Evolutionary conservation across 208 protist genomes (phyloP).

Genomic region (Herpetomonas muscarum): DNA sequence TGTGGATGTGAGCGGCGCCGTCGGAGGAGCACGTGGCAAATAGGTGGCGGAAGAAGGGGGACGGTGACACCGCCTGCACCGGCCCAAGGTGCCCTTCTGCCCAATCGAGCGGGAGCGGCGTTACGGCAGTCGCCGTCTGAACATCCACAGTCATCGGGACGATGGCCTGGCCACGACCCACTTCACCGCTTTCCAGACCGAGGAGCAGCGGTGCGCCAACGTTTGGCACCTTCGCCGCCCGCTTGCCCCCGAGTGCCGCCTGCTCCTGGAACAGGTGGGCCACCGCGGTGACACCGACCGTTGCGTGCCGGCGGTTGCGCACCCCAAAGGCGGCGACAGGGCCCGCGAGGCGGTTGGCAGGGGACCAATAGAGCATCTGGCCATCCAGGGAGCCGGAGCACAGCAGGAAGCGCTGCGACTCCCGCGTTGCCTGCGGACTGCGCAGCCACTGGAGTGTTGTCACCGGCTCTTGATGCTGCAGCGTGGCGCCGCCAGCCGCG

Average conservation of each 20-base stretch:
- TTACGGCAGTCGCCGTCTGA: slow-evolving; percentile 1
- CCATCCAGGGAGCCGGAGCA: slow-evolving; percentile 75
- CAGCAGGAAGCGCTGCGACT: slow-evolving; percentile 62
- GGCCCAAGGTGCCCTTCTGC: slow-evolving; percentile 67
- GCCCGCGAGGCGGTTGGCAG: slow-evolving; percentile 52
- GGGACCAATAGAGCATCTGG: slow-evolving; percentile 69
- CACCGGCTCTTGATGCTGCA: slow-evolving; percentile 74
- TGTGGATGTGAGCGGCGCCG: slow-evolving; percentile 77
- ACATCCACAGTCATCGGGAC: slow-evolving; percentile 17
- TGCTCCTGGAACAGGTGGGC: slow-evolving; percentile 24
- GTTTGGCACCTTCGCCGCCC: slow-evolving; percentile 24
- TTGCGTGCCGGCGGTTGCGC: slow-evolving; percentile 36
- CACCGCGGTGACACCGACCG: slow-evolving; percentile 61
- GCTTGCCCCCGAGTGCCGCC: background rate
- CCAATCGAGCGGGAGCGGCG: slow-evolving; percentile 72
- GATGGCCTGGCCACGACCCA: slow-evolving; percentile 64
- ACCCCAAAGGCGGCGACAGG: slow-evolving; percentile 61
- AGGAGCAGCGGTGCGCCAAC: slow-evolving; percentile 61
- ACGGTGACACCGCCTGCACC: slow-evolving; percentile 68
- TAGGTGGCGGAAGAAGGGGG: slow-evolving; percentile 86
- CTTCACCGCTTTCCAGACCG: slow-evolving; percentile 85
- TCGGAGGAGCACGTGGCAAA: slow-evolving; percentile 85
- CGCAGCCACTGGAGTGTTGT: slow-evolving; percentile 73
- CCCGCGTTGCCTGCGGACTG: slow-evolving; percentile 50
- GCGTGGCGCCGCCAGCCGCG: slow-evolving; percentile 8